Evolutionary conservation across 495 filamentous ascomycete genomes (phyloP).

Genomic region (Lepidopterella palustris): DNA sequence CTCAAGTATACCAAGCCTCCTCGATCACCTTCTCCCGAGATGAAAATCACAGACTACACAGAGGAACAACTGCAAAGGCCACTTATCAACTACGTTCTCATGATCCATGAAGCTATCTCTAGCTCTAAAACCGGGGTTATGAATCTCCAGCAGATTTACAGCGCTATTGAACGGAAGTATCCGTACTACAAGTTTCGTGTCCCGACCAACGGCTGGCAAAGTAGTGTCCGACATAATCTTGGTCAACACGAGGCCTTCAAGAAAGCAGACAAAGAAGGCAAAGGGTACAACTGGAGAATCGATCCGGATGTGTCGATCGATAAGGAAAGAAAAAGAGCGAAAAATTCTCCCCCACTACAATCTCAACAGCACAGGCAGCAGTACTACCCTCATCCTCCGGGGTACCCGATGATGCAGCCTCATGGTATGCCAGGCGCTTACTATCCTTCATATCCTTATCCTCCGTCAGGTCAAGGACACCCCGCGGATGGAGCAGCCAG

Average conservation of each 20-base stretch:
- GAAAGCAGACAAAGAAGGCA: constrained; percentile 59
- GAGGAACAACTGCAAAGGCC: constrained; percentile 82
- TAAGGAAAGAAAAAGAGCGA: constrained; percentile 32
- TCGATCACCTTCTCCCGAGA: constrained; percentile 62
- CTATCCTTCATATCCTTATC: neutral
- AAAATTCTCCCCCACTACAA: constrained; percentile 28
- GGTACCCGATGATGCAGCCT: neutral
- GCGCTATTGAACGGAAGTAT: constrained; percentile 76
- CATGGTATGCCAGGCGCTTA: neutral
- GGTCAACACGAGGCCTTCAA: constrained; percentile 81
- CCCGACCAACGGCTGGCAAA: constrained; percentile 87
- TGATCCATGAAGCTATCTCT: constrained; percentile 83
- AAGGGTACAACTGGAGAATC: constrained; percentile 37
- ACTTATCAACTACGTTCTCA: constrained; percentile 74
- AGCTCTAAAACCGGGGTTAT: constrained; percentile 63
- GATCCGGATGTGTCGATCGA: constrained; percentile 34
- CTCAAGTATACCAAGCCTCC: constrained; percentile 56
- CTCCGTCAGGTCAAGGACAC: neutral
- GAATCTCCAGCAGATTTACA: constrained; percentile 90
- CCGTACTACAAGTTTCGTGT: constrained; percentile 83
- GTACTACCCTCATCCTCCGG: constrained; percentile 14
- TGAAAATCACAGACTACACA: constrained; percentile 70
- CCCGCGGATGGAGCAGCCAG: neutral
- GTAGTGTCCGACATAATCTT: constrained; percentile 92
- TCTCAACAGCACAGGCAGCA: constrained; percentile 11